Evolutionary conservation across 176 grass and related monocot species (phyloP), one percentile per base, ranked within the genome.

Genomic region (Oryza glumipatula): DNA sequence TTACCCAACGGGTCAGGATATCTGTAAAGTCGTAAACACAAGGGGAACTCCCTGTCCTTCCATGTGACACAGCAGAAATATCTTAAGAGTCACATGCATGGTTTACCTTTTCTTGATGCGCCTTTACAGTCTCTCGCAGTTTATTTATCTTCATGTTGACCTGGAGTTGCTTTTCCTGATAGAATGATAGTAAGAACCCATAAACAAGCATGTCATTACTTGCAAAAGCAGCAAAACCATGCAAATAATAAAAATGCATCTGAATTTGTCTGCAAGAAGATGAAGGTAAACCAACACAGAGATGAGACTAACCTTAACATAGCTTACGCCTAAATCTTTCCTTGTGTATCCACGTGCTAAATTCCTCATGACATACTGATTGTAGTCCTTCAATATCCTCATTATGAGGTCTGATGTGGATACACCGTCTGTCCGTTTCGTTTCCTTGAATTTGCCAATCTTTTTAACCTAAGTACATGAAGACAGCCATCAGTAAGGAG

Each of bases 391-490:
- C 43, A 96, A 80, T 64, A 99, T 99, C 81, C 97, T 92, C 97
- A 99, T 99, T 89, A 99, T 99, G 60, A 99, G 86, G 66, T 99
- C 94, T 23, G 97, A 99, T 81, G 97, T 99, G 38, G 97, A 99
- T 82, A 99, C 88, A 0, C 97, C 97, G 1, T 96, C 88, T 32
- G 94, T 99, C 19, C 94, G 76, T 77, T 94, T 99, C 65, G 97
- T 99, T 86, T 99, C 97, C 82, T 91, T 99, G 90, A 99, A 99
- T 82, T 96, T 99, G 64, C 97, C 96, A 17, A 96, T 89, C 49
- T 93, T 93, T 39, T 99, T 99, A 58, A 99, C 91, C 96, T 96
- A 74, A 70, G 79, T 5, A 81, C 6, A 76, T 9, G 9, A 39
- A 81, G 54, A 65, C 47, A 69, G 52, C 9, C 38, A 30, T 75